Conservation (phyloP, 75 land plant species). For the Pinus taeda region DNA sequence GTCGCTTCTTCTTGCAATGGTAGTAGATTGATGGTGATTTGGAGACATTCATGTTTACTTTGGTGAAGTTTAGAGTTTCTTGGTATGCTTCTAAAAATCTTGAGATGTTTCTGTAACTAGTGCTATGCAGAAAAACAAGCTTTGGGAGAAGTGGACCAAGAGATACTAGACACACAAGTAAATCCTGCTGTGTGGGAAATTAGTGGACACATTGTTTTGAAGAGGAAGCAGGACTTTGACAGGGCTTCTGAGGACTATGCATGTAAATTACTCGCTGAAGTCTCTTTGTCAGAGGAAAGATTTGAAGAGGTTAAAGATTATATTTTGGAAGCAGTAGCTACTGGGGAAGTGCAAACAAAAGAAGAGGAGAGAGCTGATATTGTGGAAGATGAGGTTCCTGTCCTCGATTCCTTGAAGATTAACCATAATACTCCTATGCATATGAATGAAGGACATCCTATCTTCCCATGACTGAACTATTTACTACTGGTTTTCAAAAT, state of each 20-base stretch:
- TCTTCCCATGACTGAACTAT: too few relatives aligned
- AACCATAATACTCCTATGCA: background rate
- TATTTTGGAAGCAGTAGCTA: constrained; percentile 44
- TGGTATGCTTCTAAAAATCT: background rate
- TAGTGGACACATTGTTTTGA: constrained; percentile 95
- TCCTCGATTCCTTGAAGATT: background rate
- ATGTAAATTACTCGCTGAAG: constrained; percentile 90
- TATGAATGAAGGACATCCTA: too few relatives aligned
- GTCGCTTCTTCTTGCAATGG: too few relatives aligned
- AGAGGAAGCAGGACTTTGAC: constrained; percentile 75
- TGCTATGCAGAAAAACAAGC: constrained; percentile 97
- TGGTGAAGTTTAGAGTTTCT: too few relatives aligned
- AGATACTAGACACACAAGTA: constrained; percentile 88
- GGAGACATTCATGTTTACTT: too few relatives aligned
- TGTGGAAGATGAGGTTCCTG: background rate
- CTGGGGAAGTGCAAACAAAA: background rate
- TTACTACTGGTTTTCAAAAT: too few relatives aligned
- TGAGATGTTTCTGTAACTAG: constrained; percentile 29
- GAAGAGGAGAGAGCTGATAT: background rate
- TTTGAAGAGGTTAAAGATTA: constrained; percentile 70
- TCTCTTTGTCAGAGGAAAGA: constrained; percentile 77
- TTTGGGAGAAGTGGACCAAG: constrained; percentile 76
- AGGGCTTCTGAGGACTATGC: constrained; percentile 87
- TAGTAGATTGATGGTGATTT: too few relatives aligned
- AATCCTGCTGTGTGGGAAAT: constrained; percentile 99